Conservation (phyloP, 2,329 filamentous ascomycete genomes). For the Delphinella strobiligena region DNA sequence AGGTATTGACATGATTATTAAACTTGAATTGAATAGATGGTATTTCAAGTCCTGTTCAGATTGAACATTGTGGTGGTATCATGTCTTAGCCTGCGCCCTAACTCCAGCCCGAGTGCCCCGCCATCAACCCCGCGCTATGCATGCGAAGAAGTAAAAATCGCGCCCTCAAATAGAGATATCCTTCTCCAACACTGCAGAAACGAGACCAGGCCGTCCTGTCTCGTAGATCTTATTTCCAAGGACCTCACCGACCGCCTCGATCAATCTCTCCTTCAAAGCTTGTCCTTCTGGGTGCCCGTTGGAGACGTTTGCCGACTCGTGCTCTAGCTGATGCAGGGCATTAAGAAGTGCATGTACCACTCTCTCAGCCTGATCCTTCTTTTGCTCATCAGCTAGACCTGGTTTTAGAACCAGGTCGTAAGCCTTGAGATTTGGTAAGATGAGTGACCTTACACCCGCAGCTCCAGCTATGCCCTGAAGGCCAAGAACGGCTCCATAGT, state of each 20-base stretch:
- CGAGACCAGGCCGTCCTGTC: conserved; percentile 23
- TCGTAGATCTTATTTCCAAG: conserved; percentile 11
- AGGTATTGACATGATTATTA: too few relatives aligned
- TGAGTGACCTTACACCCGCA: conserved; percentile 50
- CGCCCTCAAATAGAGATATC: conserved; percentile 15
- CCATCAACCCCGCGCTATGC: conserved; percentile 8
- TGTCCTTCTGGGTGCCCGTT: conserved; percentile 31
- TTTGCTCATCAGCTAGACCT: conserved; percentile 41
- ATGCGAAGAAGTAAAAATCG: background rate
- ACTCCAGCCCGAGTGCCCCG: background rate
- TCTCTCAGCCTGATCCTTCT: conserved; percentile 47
- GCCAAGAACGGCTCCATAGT: conserved; percentile 80
- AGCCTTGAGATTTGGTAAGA: conserved; percentile 53
- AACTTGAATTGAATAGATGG: too few relatives aligned
- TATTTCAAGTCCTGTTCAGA: background rate
- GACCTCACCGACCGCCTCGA: conserved; percentile 28
- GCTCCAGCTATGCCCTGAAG: conserved; percentile 63
- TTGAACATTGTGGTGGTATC: background rate
- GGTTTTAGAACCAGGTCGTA: conserved; percentile 52
- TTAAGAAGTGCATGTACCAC: conserved; percentile 46
- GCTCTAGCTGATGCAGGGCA: conserved; percentile 42
- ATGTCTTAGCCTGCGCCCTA: too few relatives aligned
- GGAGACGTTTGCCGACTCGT: conserved; percentile 23
- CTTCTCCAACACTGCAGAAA: conserved; percentile 27
- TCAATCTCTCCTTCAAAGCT: conserved; percentile 24